Base-by-base conservation (phyloP, 306 rosid genomes). In the Acacia melanoxylon region DNA sequence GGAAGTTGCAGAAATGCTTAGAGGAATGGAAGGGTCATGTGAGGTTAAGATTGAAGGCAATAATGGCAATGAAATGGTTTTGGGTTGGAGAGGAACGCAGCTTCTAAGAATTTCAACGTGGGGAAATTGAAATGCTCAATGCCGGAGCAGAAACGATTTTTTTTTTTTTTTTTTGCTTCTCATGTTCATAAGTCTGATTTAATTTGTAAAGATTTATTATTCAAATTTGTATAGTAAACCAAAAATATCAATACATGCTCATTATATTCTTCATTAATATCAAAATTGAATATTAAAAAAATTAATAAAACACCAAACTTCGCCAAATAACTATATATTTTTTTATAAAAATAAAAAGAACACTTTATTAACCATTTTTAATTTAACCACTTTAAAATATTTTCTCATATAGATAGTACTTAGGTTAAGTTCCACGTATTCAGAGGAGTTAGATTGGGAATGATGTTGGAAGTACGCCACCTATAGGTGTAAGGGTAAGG, bases 41-140 rank as follows among this genome's bases (percentile, higher is more conserved):
- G 83, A 80, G 35, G 70, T 85, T 0, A 94, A 80, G 48, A 77
- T 88, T 78, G 90, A 84, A 78, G 91, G 89, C 25, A 51, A 44
- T 14, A 83, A 80, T 74, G 80, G 76, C 5, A 89, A 91, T 82
- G 84, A 90, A 75, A 75, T 92, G 45, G 86, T 82, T 63, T 75
- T 94, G 81, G 86, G 88, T 27, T 94, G 90, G 88, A 85, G 62
- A 27, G 85, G 87, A 46, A 84, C 69, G 8, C 86, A 92, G 24
- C 48, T 90, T 29, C 74, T 91, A 1, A 94, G 83, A 82, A 77
- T 94, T 56, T 92, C 93, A 56, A 80, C 77, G 6, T 93, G 94
- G 97, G 81, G 35, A 89, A 85, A 33, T 31, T 86, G 73, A 80
- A 78, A 71, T 6, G 41, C 73, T 72, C 20, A 15, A 46, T 20